Percentiles rank a stretch among this genome's conserved stretches.
Conservation (phyloP, 176 grass and related monocot genomes). For the Aechmea fasciata region DNA sequence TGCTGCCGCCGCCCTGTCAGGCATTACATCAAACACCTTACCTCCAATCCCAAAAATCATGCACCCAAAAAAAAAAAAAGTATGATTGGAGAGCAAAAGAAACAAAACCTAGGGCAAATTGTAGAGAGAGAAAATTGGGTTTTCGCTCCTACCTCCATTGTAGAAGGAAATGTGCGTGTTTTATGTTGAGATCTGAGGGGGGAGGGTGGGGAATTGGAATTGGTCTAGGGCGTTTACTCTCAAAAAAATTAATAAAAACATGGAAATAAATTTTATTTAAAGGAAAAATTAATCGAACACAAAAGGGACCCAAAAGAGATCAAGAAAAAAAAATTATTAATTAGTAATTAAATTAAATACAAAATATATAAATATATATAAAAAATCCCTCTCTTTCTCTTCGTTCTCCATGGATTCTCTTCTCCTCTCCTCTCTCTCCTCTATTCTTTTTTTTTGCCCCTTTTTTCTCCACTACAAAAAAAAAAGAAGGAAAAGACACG, state of each 20-base stretch:
- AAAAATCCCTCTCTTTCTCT: no score
- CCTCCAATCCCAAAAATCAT: neutral
- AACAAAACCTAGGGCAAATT: neutral
- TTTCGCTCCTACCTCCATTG: neutral
- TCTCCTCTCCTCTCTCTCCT: no score
- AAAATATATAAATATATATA: no score
- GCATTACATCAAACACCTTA: conserved; percentile 10
- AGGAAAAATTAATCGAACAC: neutral
- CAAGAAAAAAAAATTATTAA: no score
- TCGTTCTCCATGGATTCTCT: no score
- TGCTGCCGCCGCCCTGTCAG: conserved; percentile 10
- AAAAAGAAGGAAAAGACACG: neutral
- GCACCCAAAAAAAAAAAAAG: neutral
- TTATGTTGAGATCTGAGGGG: neutral
- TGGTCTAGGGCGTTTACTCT: neutral
- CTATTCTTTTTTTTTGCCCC: no score
- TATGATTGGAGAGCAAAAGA: neutral
- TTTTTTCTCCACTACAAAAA: neutral
- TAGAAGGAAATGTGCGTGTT: neutral
- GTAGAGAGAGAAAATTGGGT: neutral
- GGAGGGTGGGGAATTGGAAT: neutral
- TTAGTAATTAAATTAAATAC: no score
- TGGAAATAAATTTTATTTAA: neutral
- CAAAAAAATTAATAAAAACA: neutral
- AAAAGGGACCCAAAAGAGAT: no score